Percentiles rank a stretch among this genome's conserved stretches.
Evolutionary conservation across 176 grass and related monocot genomes (phyloP).

Genomic region (Tuctoria greenei): DNA sequence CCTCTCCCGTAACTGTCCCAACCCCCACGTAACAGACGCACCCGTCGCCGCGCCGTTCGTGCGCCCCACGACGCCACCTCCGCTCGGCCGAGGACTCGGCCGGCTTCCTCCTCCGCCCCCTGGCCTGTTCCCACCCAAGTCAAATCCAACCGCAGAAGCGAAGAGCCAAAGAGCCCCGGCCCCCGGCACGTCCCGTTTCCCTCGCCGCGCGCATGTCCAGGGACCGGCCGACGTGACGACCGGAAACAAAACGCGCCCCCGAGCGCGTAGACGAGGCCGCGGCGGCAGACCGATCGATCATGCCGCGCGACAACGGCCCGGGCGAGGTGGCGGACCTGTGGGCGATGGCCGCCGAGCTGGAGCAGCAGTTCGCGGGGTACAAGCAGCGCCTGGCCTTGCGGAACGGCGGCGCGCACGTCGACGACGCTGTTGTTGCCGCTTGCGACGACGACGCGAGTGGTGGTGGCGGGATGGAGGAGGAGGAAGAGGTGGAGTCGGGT

Average conservation of each 20-base stretch:
- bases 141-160: not conserved
- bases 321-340: constrained; percentile 43
- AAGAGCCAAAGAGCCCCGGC: not conserved
- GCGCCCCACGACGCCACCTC: constrained; percentile 21
- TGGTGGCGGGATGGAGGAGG: not conserved
- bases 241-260: not conserved
- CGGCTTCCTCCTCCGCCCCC: not conserved
- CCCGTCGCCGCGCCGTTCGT: not conserved
- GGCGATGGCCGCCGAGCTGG: constrained; percentile 67
- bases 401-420: not conserved
- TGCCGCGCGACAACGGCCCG: constrained; percentile 21
- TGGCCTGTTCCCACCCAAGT: not conserved
- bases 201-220: not conserved
- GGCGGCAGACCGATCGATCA: not conserved
- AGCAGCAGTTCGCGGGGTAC: constrained; percentile 69
- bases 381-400: constrained; percentile 47
- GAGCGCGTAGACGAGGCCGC: not conserved
- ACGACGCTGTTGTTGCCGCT: not conserved
- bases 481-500: not conserved
- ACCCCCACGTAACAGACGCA: not conserved
- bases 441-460: not conserved
- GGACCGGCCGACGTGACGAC: constrained; percentile 5
- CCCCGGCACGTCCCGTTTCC: not conserved
- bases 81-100: not conserved
- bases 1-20: not conserved